Evolutionary conservation across 306 rosid genomes (phyloP), one percentile per base, ranked within the genome.

Genomic region (Fragaria ananassa): DNA sequence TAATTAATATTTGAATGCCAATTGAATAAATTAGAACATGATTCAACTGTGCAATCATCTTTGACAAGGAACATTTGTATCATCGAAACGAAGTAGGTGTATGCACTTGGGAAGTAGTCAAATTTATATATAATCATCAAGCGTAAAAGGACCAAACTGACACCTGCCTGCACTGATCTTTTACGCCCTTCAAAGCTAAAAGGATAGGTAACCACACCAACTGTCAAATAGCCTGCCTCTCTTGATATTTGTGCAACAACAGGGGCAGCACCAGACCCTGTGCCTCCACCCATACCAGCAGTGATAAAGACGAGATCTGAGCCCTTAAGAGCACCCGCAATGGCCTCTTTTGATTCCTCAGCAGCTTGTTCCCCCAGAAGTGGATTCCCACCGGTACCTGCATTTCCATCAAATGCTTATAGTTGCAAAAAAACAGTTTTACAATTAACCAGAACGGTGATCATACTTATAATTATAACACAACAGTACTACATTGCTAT

Each of bases 311-410:
- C 99, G 67, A 96, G 91, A 91, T 96, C 99, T 3, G 99, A 96
- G 45, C 98, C 99, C 85, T 87, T 87, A 57, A 96, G 97, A 53
- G 98, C 92, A 73, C 69, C 62, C 5, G 98, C 89, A 86, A 96
- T 92, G n/a, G 88, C 85, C 42, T 92, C 98, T 83, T 91, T 91
- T 5, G 99, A 96, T 79, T 96, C 99, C 83, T 96, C 98, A 0
- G 99, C 99, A 73, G 99, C 99, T 83, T 96, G 96, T 84, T 96
- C 99, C 44, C 99, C 99, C 82, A 96, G 78, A 74, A 89, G 91
- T 54, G 99, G 99, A 90, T 96, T 96, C 79, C 99, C 99, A 35
- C 99, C 99, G 0, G 99, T 96, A 88, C 99, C 99, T 96, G 97
- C 86, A 85, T 71, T 83, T 79, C 89, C 64, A 85, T 56, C 91